A percentile compares a stretch with the other conserved stretches of the same genome.
Conservation (phyloP, 2,329 filamentous ascomycete genomes). For the Thelonectria olida region DNA sequence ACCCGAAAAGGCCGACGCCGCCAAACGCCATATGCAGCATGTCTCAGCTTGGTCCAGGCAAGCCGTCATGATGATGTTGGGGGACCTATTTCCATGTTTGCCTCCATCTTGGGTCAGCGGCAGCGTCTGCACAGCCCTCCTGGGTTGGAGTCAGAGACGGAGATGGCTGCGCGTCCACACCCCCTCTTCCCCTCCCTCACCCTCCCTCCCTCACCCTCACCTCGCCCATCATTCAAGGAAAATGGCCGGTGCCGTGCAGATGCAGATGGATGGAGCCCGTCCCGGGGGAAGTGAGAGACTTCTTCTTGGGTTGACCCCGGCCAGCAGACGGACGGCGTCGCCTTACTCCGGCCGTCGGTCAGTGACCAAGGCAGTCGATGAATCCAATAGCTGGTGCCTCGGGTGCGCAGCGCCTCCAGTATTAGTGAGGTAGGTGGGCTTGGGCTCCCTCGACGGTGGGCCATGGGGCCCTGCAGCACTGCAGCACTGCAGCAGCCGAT, state of each 20-base stretch:
- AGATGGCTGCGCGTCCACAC: not conserved
- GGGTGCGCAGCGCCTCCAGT: not conserved
- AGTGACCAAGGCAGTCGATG: too few species aligned
- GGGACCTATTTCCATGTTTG: not conserved
- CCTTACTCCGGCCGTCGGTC: not conserved
- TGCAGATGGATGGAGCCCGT: constrained; percentile 17
- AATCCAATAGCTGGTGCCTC: too few species aligned
- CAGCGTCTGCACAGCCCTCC: constrained; percentile 22
- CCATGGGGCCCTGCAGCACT: constrained; percentile 15
- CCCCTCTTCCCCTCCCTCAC: constrained; percentile 1
- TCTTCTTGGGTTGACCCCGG: constrained; percentile 3
- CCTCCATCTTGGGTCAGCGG: constrained; percentile 17
- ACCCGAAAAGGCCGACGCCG: not conserved
- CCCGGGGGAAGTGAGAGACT: not conserved
- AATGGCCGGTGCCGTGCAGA: constrained; percentile 18
- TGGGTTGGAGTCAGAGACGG: not conserved
- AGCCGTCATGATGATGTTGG: constrained; percentile 5
- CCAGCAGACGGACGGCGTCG: not conserved
- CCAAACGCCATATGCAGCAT: not conserved
- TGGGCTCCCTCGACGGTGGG: constrained; percentile 39
- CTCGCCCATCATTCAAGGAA: too few species aligned
- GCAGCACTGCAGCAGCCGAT: constrained; percentile 21
- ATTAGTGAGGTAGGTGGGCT: not conserved
- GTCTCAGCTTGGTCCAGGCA: constrained; percentile 7
- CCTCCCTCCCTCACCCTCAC: constrained; percentile 3